phyloP scores from a whole-genome alignment of 306 rosid species.

The Quercus gilva region DNA sequence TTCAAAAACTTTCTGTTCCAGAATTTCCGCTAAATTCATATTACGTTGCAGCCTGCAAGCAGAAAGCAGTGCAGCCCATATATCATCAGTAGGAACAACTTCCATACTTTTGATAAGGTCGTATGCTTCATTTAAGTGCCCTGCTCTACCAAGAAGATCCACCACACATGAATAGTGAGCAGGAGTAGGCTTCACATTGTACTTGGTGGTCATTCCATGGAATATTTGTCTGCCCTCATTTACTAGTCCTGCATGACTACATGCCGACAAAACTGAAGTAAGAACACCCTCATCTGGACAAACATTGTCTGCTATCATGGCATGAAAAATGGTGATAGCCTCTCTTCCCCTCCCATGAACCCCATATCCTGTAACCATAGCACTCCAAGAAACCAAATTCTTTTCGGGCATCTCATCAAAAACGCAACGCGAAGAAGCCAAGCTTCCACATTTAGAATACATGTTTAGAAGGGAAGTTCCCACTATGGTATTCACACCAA shows the following conservation, averaged over 20 bases:
- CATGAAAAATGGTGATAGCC: constrained; percentile 45
- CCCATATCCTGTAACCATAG: constrained; percentile 57
- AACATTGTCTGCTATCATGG: constrained; percentile 37
- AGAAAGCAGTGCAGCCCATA: constrained; percentile 56
- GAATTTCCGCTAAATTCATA: constrained; percentile 50
- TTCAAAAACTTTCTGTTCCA: constrained; percentile 51
- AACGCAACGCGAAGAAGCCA: constrained; percentile 35
- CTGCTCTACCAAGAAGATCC: constrained; percentile 64
- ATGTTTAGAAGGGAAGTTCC: constrained; percentile 55
- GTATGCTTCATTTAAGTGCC: constrained; percentile 54
- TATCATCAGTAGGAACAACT: constrained; percentile 40
- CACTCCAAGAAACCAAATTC: constrained; percentile 58
- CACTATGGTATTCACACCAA: constrained; percentile 41
- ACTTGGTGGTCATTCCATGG: constrained; percentile 35
- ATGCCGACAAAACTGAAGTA: constrained; percentile 57
- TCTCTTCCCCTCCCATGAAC: constrained; percentile 60
- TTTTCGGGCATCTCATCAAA: constrained; percentile 49
- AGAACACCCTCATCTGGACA: constrained; percentile 58
- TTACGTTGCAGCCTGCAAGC: constrained; percentile 56
- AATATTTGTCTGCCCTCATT: constrained; percentile 52
- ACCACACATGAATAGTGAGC: constrained; percentile 58
- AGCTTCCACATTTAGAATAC: constrained; percentile 65
- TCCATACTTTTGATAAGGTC: constrained; percentile 42
- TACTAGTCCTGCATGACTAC: constrained; percentile 68
- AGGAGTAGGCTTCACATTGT: constrained; percentile 41